Evolutionary conservation across 2,329 filamentous ascomycete species (phyloP).

Genomic region (Trichophyton mentagrophytes): DNA sequence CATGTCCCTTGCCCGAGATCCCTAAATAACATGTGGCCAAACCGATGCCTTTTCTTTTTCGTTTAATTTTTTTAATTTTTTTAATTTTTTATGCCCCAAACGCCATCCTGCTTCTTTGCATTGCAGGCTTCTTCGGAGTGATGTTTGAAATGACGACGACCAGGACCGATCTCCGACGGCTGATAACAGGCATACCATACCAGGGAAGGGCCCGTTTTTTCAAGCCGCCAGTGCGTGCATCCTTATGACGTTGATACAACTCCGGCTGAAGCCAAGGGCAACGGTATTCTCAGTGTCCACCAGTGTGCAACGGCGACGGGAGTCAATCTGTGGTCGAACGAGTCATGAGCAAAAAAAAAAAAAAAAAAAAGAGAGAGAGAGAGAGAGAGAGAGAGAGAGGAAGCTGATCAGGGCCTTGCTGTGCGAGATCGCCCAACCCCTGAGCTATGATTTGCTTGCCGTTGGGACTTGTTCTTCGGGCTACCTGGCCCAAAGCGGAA

Average conservation of each 20-base stretch:
- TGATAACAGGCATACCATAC: background rate
- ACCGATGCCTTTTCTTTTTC: background rate
- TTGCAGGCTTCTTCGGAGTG: background rate
- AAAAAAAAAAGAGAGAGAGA: no score
- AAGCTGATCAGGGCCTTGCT: background rate
- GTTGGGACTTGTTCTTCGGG: background rate
- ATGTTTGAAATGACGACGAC: background rate
- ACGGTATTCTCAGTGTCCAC: background rate
- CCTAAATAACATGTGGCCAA: conserved; percentile 2
- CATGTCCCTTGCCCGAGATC: background rate
- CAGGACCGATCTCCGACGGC: background rate
- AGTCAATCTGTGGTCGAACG: background rate
- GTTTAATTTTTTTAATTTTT: background rate
- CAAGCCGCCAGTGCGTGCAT: background rate
- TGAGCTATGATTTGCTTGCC: background rate
- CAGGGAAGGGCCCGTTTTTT: background rate
- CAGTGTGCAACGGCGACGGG: background rate
- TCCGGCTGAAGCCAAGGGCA: background rate
- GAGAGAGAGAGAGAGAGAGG: background rate
- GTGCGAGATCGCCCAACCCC: background rate
- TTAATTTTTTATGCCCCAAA: no score
- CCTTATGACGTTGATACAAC: background rate
- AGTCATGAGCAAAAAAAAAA: no score
- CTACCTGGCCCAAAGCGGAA: background rate
- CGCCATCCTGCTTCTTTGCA: no score